Conservation (phyloP, 2,329 filamentous ascomycete species). For the Stenocarpella maydis region DNA sequence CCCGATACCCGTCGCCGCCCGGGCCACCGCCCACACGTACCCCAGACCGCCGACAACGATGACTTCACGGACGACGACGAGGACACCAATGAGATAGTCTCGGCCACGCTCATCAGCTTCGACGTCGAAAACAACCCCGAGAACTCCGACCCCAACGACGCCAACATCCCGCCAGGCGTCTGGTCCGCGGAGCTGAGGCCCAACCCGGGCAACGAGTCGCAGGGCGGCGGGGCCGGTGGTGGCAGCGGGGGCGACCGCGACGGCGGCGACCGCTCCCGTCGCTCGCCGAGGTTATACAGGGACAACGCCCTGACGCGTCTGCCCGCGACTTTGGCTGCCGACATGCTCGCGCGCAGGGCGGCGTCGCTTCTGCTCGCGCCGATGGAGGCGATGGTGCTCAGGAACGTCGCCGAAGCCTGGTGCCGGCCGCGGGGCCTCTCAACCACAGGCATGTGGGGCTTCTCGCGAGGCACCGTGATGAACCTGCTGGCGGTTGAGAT, state of each 20-base stretch:
- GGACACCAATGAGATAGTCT: constrained; percentile 59
- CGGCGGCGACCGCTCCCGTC: constrained; percentile 29
- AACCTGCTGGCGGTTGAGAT: constrained; percentile 59
- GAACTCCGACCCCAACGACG: constrained; percentile 42
- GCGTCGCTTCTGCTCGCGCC: constrained; percentile 55
- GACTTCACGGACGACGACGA: constrained; percentile 66
- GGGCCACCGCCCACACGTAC: constrained; percentile 19
- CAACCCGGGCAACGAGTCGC: constrained; percentile 46
- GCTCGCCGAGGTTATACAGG: constrained; percentile 38
- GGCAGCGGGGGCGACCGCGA: constrained; percentile 14
- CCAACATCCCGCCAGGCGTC: constrained; percentile 56
- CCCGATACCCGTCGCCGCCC: constrained; percentile 28
- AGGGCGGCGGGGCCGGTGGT: neutral
- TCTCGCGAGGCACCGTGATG: constrained; percentile 50
- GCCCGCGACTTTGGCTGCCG: constrained; percentile 56
- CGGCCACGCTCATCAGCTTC: constrained; percentile 66
- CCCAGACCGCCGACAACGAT: constrained; percentile 41
- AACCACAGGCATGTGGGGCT: constrained; percentile 49
- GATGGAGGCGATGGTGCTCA: constrained; percentile 55
- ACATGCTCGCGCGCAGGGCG: constrained; percentile 55
- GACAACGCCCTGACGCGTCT: constrained; percentile 59
- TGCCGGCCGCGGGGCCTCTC: constrained; percentile 49
- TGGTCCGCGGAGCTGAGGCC: constrained; percentile 68
- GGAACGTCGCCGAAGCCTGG: constrained; percentile 55
- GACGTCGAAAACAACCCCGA: constrained; percentile 67